Conservation (phyloP, 768 basidiomycete species). For the Sistotremastrum niveocremeum region DNA sequence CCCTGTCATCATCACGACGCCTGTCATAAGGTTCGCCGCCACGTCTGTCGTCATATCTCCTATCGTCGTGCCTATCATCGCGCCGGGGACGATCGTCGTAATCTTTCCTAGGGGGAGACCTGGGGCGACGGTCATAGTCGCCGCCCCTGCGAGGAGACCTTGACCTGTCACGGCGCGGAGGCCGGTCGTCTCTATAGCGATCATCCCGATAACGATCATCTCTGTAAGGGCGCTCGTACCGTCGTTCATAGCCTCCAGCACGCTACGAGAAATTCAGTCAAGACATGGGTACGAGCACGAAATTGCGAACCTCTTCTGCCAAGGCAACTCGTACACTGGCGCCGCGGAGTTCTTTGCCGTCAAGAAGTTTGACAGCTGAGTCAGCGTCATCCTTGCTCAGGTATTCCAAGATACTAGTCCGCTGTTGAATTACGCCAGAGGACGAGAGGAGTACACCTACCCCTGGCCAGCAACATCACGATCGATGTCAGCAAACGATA, state of each 20-base stretch:
- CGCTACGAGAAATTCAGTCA: conserved; percentile 29
- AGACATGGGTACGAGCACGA: not conserved
- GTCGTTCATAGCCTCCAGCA: conserved; percentile 55
- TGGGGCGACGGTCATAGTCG: conserved; percentile 65
- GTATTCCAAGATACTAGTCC: conserved; percentile 75
- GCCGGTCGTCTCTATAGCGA: conserved; percentile 35
- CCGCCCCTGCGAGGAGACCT: conserved; percentile 63
- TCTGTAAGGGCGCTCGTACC: conserved; percentile 39
- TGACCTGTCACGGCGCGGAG: conserved; percentile 63
- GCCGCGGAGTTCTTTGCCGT: conserved; percentile 80
- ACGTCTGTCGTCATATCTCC: conserved; percentile 66
- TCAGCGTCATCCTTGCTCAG: conserved; percentile 82
- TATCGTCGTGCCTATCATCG: conserved; percentile 78
- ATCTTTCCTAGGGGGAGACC: conserved; percentile 73
- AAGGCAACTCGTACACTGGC: conserved; percentile 58
- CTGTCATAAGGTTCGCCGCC: conserved; percentile 83
- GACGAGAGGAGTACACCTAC: conserved; percentile 30
- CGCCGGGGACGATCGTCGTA: conserved; percentile 83
- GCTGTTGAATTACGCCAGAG: conserved; percentile 2
- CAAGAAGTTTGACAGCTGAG: conserved; percentile 77
- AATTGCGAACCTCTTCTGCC: conserved; percentile 42
- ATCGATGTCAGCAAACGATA: conserved; percentile 92
- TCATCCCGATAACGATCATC: conserved; percentile 50
- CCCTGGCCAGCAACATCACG: conserved; percentile 77
- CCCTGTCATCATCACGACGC: conserved; percentile 62